Evolutionary conservation across 768 basidiomycete genomes (phyloP).

Genomic region (Suillus variegatus): DNA sequence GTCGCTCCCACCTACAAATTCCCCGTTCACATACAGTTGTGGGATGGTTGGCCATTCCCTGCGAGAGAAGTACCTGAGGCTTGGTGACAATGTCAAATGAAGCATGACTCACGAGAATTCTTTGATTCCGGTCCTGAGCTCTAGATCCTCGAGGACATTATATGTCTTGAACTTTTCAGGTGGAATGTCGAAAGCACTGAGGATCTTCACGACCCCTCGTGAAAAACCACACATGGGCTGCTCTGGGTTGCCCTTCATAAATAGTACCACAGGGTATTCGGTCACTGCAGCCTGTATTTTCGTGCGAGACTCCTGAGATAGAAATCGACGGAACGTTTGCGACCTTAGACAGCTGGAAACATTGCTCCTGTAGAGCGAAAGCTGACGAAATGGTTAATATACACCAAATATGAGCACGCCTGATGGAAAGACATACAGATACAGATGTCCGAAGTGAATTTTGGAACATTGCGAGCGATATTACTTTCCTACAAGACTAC

Average conservation of each 20-base stretch:
- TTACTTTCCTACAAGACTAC: background rate
- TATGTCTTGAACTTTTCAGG: constrained; percentile 83
- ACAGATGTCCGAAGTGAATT: constrained; percentile 47
- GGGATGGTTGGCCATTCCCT: constrained; percentile 99
- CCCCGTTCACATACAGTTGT: constrained; percentile 91
- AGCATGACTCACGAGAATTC: constrained; percentile 86
- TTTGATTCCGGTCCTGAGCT: constrained; percentile 86
- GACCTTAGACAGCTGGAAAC: constrained; percentile 18
- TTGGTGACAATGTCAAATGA: background rate
- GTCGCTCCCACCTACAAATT: constrained; percentile 97
- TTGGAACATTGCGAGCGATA: constrained; percentile 41
- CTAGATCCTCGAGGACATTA: constrained; percentile 84
- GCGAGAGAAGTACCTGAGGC: constrained; percentile 3
- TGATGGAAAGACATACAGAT: constrained; percentile 38
- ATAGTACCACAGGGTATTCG: constrained; percentile 82
- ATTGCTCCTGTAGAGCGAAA: constrained; percentile 34
- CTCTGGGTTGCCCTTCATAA: constrained; percentile 96
- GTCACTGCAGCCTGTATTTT: constrained; percentile 75
- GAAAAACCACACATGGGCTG: constrained; percentile 95
- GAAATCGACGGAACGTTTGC: constrained; percentile 40
- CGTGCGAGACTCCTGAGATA: constrained; percentile 62
- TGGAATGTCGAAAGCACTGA: constrained; percentile 82
- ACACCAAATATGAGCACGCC: background rate
- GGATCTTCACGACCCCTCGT: constrained; percentile 87
- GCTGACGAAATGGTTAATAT: constrained; percentile 22